Base-by-base conservation (phyloP, 345 rosid genomes). In the Camelina laxa region DNA sequence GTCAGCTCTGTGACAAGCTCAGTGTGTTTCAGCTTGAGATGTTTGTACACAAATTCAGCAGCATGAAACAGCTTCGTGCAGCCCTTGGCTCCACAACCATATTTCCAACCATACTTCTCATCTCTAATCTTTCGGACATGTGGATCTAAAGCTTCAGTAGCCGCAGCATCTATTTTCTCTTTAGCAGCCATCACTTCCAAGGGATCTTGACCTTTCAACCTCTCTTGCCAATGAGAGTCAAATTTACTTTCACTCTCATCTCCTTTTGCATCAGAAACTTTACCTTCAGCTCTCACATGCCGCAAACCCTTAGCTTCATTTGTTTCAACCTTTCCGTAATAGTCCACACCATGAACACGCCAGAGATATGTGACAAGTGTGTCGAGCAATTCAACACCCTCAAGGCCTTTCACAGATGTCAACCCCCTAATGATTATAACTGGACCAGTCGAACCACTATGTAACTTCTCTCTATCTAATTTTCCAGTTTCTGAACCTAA, bases 41-140 rank as follows among this genome's bases (percentile, higher is more conserved):
- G 99, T 86, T 96, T 96, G 82, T 92, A 90, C 75, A 96, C 99
- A 82, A 92, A 96, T 75, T 96, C 99, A 69, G 99, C 84, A 74
- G 99, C 98, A 74, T 96, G 99, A 84, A 96, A 96, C 62, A 96
- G 99, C 78, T 96, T 96, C 22, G 99, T 96, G 84, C 99, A 96
- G 44, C 99, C 98, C 81, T 92, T 96, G 51, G 99, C 98, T 73
- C 99, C 99, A 83, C 99, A 96, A 53, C 99, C 99, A 84, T 88
- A 96, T 82, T 96, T 96, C 98, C 99, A 96, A n/a, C 99, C 99
- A 82, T 96, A 96, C 79, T 92, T 96, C 75, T 96, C 99, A 91
- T 96, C 99, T 81, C 98, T 87, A 48, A 96, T 96, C 83, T 96
- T 96, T 56, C 99, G 87, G 67, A 96, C 96, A 85, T 66, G 88